A percentile compares a stretch with the other conserved stretches of the same genome.
These are phyloP conservation scores for Tolypocladium endophyticum DNA, from an alignment of 2,329 filamentous ascomycete genomes.

Conservation along the genomic window DNA sequence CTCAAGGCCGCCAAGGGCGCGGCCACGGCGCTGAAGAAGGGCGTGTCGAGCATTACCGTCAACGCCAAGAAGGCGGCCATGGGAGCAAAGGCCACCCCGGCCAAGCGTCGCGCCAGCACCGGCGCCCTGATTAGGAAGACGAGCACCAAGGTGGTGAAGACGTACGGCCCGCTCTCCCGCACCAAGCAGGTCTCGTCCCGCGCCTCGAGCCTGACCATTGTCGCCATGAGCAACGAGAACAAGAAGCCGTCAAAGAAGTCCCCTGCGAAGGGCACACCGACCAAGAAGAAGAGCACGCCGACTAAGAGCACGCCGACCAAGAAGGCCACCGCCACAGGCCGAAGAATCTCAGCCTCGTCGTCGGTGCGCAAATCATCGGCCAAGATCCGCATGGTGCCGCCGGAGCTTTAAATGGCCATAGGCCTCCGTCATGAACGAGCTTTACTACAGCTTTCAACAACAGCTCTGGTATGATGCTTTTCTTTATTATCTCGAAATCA, in stretches of 20 bases:
- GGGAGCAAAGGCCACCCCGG: slow-evolving; percentile 15
- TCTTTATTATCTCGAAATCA: too few species aligned
- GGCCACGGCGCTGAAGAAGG: slow-evolving; percentile 24
- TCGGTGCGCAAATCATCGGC: slow-evolving; percentile 2
- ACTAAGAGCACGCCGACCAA: neutral
- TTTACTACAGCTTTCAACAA: neutral
- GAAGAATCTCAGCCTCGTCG: neutral
- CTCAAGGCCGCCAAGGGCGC: slow-evolving; percentile 25
- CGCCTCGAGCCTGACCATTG: slow-evolving; percentile 9
- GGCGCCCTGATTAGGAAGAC: slow-evolving; percentile 17
- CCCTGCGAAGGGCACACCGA: neutral
- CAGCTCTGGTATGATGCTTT: neutral
- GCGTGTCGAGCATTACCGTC: slow-evolving; percentile 20
- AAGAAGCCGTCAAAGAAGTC: neutral
- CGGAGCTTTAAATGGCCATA: neutral
- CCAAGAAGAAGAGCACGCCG: neutral
- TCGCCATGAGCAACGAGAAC: slow-evolving; percentile 4
- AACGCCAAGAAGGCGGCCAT: slow-evolving; percentile 16
- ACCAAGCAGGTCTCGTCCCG: slow-evolving; percentile 4
- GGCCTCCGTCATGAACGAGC: neutral
- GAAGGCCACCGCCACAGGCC: neutral
- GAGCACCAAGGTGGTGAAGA: slow-evolving; percentile 10
- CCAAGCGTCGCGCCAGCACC: slow-evolving; percentile 14
- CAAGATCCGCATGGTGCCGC: slow-evolving; percentile 3
- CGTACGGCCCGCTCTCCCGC: slow-evolving; percentile 4